Evolutionary conservation across 352 stramenopile species (phyloP).

Genomic region (Phytophthora litchii): DNA sequence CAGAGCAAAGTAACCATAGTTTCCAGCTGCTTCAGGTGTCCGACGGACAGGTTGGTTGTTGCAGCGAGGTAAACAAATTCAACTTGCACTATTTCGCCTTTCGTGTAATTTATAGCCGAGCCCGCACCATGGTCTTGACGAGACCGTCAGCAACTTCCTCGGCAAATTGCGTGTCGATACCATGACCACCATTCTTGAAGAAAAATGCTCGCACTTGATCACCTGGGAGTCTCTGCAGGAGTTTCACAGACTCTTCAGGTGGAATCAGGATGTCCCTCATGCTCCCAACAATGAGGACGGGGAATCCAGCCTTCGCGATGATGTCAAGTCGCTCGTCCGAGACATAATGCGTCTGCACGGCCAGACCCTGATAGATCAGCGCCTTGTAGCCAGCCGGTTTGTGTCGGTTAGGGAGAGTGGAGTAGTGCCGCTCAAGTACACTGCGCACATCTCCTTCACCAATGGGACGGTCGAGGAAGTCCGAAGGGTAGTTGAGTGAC

Average conservation of each 20-base stretch:
- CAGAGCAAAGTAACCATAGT: neutral
- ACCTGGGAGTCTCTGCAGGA: slow-evolving; percentile 23
- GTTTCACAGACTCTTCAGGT: slow-evolving; percentile 31
- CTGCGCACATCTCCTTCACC: slow-evolving; percentile 31
- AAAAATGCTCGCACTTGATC: slow-evolving; percentile 35
- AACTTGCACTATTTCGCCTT: slow-evolving; percentile 22
- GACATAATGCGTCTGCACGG: slow-evolving; percentile 48
- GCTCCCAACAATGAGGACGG: slow-evolving; percentile 48
- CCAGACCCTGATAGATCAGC: slow-evolving; percentile 36
- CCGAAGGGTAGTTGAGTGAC: slow-evolving; percentile 45
- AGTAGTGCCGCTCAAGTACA: slow-evolving; percentile 27
- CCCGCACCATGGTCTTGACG: slow-evolving; percentile 28
- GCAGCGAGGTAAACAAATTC: slow-evolving; percentile 4
- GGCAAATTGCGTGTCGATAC: slow-evolving; percentile 33
- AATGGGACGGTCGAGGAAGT: slow-evolving; percentile 40
- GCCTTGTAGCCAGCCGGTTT: slow-evolving; percentile 31
- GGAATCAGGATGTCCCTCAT: slow-evolving; percentile 50
- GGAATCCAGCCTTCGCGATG: slow-evolving; percentile 45
- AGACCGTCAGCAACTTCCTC: slow-evolving; percentile 38
- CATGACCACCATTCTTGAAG: slow-evolving; percentile 38
- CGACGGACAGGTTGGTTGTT: slow-evolving; percentile 6
- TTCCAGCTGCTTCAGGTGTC: slow-evolving; percentile 5
- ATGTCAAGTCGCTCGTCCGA: slow-evolving; percentile 44
- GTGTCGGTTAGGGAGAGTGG: slow-evolving; percentile 24
- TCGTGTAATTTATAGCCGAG: slow-evolving; percentile 13